A percentile compares a stretch with the other conserved stretches of the same genome.
These are phyloP conservation scores for Lactuca sativa DNA, from an alignment of 129 eudicot species.

Conservation along the genomic window DNA sequence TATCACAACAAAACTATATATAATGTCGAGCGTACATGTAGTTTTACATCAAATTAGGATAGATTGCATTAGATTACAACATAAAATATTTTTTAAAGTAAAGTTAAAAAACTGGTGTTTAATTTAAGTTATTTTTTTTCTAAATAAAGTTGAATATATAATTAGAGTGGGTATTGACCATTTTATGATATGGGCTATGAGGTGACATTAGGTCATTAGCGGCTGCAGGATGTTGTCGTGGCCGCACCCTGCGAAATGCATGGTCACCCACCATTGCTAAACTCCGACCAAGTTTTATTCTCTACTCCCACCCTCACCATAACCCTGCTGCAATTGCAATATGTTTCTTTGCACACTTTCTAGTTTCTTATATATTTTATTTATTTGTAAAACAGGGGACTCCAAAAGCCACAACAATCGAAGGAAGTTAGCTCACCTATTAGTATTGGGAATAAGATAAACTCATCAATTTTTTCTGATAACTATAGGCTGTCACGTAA, in stretches of 20 bases:
- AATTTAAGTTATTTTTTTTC: too few relatives aligned
- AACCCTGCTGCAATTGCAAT: background rate
- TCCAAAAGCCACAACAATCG: too few relatives aligned
- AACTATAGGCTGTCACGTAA: too few relatives aligned
- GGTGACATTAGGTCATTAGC: constrained; percentile 26
- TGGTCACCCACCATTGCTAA: constrained; percentile 22
- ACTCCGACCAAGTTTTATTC: constrained; percentile 19
- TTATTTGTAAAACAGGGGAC: background rate
- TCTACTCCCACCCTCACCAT: constrained; percentile 22
- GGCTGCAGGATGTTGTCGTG: constrained; percentile 27
- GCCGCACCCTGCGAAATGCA: constrained; percentile 27
- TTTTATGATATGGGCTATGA: constrained; percentile 30
- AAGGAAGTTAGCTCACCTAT: too few relatives aligned
- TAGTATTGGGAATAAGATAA: too few relatives aligned
- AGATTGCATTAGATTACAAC: background rate
- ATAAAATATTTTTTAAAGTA: too few relatives aligned
- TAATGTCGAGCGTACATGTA: background rate
- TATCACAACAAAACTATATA: too few relatives aligned
- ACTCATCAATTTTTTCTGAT: too few relatives aligned
- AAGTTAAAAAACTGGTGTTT: too few relatives aligned
- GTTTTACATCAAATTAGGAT: background rate
- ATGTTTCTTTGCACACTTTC: background rate
- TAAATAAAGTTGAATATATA: too few relatives aligned
- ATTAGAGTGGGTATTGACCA: constrained; percentile 32
- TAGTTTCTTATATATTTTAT: background rate